These are phyloP conservation scores for Cucurbita ficifolia DNA, from an alignment of 306 rosid genomes.

Conservation along the genomic window DNA sequence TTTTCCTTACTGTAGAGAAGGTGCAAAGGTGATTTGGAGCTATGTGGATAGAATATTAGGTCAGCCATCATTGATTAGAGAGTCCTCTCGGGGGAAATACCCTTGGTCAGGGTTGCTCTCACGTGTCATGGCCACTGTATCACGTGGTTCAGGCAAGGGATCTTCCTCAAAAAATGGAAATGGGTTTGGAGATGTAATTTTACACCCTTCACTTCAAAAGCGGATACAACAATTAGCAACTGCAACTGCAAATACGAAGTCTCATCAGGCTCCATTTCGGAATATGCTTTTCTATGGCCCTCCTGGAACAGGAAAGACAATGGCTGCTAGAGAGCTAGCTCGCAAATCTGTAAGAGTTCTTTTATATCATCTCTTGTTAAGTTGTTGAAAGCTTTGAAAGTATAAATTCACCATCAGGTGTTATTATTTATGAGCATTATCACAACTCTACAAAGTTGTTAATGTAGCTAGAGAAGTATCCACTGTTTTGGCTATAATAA, in stretches of 20 bases:
- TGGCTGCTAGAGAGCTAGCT: conserved; percentile 98
- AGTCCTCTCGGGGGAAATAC: conserved; percentile 88
- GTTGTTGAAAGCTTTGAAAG: background rate
- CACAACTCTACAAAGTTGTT: background rate
- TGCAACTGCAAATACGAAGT: conserved; percentile 91
- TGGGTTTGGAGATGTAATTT: conserved; percentile 82
- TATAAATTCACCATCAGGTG: background rate
- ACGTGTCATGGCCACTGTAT: conserved; percentile 29
- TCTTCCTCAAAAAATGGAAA: conserved; percentile 38
- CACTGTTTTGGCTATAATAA: background rate
- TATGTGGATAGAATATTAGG: conserved; percentile 96
- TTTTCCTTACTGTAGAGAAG: conserved; percentile 57
- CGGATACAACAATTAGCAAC: conserved; percentile 75
- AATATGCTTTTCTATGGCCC: conserved; percentile 98
- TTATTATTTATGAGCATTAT: background rate
- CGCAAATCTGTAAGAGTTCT: conserved; percentile 63
- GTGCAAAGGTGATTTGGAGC: conserved; percentile 96
- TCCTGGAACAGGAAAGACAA: conserved; percentile 98
- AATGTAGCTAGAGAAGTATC: background rate
- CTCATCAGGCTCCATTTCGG: conserved; percentile 93
- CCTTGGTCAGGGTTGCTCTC: conserved; percentile 87
- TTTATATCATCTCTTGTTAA: background rate
- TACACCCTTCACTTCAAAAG: conserved; percentile 74
- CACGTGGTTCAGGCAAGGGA: conserved; percentile 19
- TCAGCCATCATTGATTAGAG: conserved; percentile 88